Evolutionary conservation across 73 alveolate species (phyloP).

Genomic region (Paramecium biaurelia): DNA sequence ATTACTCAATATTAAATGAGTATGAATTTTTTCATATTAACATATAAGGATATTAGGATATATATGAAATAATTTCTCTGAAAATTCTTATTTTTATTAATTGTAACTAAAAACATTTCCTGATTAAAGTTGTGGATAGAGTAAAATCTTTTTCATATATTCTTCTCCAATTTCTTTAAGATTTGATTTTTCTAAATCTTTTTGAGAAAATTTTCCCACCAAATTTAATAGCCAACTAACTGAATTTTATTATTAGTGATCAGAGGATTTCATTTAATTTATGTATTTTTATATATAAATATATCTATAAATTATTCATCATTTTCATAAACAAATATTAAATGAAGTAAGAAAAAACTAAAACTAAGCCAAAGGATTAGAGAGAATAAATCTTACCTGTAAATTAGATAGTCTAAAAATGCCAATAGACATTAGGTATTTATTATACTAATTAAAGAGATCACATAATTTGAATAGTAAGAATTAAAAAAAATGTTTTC

Average conservation of each 20-base stretch:
- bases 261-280: neutral
- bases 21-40: neutral
- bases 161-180: conserved; percentile 12
- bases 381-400: neutral
- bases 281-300: neutral
- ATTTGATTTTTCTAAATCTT: neutral
- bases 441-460: neutral
- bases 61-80: neutral
- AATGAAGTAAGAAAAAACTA: neutral
- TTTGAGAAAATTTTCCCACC: conserved; percentile 1
- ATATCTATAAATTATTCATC: neutral
- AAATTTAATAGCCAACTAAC: conserved; percentile 15
- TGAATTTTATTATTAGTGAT: neutral
- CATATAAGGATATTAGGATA: conserved; percentile 30
- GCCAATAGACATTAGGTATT: conserved; percentile 24
- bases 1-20: conserved; percentile 26
- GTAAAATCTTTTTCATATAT: neutral
- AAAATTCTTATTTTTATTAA: neutral
- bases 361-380: neutral
- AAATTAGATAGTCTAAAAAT: neutral
- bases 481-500: neutral
- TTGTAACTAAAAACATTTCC: neutral
- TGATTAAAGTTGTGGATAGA: neutral
- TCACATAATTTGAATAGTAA: neutral
- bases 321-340: neutral